Evolutionary conservation across 805 yeast genomes (phyloP), one percentile per base, ranked within the genome.

Genomic region (Metschnikowia corniflorae): DNA sequence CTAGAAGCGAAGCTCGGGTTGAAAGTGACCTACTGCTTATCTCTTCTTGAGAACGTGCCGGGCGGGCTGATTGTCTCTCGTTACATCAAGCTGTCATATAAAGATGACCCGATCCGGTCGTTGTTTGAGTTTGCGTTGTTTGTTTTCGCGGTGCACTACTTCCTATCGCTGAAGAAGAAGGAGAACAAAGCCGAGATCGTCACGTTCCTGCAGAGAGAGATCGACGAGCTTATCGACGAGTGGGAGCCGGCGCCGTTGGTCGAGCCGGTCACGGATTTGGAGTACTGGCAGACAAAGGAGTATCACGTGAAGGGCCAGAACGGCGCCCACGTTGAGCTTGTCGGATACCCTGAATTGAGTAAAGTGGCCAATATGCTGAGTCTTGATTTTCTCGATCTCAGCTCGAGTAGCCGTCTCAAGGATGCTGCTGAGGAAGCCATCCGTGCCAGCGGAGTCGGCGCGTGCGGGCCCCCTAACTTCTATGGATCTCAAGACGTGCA

Each of bases 381-480:
- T 3, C 61, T 74, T 38, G 95, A 91, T 61, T 81, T 82, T 49
- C 70, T 86, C 54, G 75, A 79, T 50, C 63, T 87, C 55, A 74
- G 81, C 33, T 60, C 61, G 22, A 62, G 74, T 48, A 60, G 61
- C 15, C 56, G 44, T 12, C 68, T 87, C 26, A 65, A 66, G 35
- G 58, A 68, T 15, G 73, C 68, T 9, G 87, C 88, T 4, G 71
- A 75, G 35, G 57, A 66, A 20, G 70, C 78, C 16, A 78, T 93
- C 43, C 68, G 69, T 31, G 69, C 70, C 40, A 78, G 83, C 41
- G 98, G 98, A 57, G 97, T 93, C 34, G 98, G 98, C 46, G 91
- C 97, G 1, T 93, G 98, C 69, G 96, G 97, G 26, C 97, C 98
- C 5, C 95, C 97, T 28, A 95, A 95, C 39, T 93, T 93, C 54